These are phyloP conservation scores for Elaphomyces granulatus DNA, from an alignment of 495 filamentous ascomycete species.

Conservation along the genomic window DNA sequence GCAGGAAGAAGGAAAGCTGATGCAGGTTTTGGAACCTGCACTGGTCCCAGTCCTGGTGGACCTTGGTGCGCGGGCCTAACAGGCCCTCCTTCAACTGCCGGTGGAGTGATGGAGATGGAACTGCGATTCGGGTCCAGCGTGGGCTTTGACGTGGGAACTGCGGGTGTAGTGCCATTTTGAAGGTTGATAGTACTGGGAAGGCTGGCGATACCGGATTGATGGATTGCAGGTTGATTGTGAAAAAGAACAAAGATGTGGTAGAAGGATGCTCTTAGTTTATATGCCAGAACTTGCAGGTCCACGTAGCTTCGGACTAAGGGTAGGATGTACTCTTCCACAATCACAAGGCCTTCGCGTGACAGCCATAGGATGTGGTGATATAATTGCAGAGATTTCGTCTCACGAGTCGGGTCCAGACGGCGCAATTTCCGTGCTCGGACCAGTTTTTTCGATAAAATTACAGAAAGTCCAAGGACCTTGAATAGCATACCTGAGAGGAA, in stretches of 20 bases:
- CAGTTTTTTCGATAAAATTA: slow-evolving; percentile 74
- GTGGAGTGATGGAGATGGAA: slow-evolving; percentile 22
- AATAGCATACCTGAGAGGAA: slow-evolving; percentile 69
- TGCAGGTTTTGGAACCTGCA: slow-evolving; percentile 35
- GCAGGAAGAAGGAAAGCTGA: slow-evolving; percentile 59
- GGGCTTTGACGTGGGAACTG: slow-evolving; percentile 4
- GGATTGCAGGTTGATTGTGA: slow-evolving; percentile 59
- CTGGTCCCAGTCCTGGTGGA: slow-evolving; percentile 30
- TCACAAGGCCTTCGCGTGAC: slow-evolving; percentile 73
- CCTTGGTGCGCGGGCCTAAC: slow-evolving; percentile 23
- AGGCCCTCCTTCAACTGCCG: slow-evolving; percentile 33
- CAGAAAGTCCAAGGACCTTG: slow-evolving; percentile 79
- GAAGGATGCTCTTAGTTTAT: slow-evolving; percentile 85
- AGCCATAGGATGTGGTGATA: slow-evolving; percentile 95
- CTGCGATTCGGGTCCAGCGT: slow-evolving; percentile 6
- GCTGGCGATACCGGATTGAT: slow-evolving; percentile 28
- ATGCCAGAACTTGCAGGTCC: slow-evolving; percentile 73
- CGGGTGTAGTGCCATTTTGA: slow-evolving; percentile 5
- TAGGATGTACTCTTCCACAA: slow-evolving; percentile 75
- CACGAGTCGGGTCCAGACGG: slow-evolving; percentile 62
- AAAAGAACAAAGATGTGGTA: slow-evolving; percentile 96
- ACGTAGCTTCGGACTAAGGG: slow-evolving; percentile 56
- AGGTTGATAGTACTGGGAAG: slow-evolving; percentile 14
- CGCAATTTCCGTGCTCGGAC: slow-evolving; percentile 70
- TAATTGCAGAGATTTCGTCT: slow-evolving; percentile 63